Conservation (phyloP, 2,329 filamentous ascomycete genomes). For the Trichoderma aggressivum region DNA sequence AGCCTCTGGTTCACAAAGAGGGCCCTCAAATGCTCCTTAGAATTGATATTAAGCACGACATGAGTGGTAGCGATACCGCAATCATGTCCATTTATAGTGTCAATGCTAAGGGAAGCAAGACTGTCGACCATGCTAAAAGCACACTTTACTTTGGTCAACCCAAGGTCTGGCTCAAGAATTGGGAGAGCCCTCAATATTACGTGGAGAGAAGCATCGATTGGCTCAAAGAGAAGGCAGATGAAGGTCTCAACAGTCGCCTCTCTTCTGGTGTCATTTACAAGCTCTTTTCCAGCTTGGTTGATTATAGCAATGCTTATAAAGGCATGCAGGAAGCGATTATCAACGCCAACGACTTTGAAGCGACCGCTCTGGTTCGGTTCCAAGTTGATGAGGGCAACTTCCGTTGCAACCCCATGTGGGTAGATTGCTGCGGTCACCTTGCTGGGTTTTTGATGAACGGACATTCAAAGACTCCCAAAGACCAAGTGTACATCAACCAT, state of each 20-base stretch:
- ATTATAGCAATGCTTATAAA: conserved; percentile 18
- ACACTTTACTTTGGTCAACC: conserved; percentile 16
- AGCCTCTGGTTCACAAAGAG: conserved; percentile 17
- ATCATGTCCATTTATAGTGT: conserved; percentile 8
- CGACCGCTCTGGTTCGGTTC: conserved; percentile 8
- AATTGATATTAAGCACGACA: not conserved
- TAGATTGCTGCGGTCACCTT: conserved; percentile 19
- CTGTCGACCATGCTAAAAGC: conserved; percentile 11
- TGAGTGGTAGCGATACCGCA: not conserved
- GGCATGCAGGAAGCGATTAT: conserved; percentile 18
- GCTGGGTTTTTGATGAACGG: conserved; percentile 55
- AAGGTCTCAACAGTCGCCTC: conserved; percentile 4
- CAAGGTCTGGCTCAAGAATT: conserved; percentile 8
- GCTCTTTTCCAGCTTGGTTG: conserved; percentile 17
- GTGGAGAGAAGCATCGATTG: conserved; percentile 14
- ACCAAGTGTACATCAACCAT: conserved; percentile 55
- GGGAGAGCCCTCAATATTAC: conserved; percentile 10
- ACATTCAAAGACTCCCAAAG: conserved; percentile 33
- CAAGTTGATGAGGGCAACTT: conserved; percentile 18
- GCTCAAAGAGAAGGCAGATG: conserved; percentile 11
- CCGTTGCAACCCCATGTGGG: conserved; percentile 16
- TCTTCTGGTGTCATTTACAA: conserved; percentile 20
- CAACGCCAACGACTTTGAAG: conserved; percentile 4
- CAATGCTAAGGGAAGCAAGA: conserved; percentile 35
- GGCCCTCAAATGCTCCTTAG: conserved; percentile 3